Evolutionary conservation across 257 asterid genomes (phyloP), one percentile per base, ranked within the genome.

Genomic region (Mitragyna speciosa): DNA sequence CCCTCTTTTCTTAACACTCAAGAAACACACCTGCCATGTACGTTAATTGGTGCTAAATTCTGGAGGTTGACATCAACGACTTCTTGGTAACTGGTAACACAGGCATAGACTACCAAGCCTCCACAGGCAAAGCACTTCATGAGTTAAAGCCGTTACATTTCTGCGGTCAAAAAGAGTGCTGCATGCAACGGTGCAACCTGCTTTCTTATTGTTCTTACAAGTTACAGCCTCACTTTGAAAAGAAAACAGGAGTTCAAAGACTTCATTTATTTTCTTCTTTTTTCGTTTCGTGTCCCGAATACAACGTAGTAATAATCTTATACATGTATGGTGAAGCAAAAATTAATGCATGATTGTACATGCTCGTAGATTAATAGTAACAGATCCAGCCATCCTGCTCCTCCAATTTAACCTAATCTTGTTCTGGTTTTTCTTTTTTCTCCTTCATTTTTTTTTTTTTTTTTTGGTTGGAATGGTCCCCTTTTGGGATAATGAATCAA

Each of bases 121-220:
- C 48, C 76, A 72, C 76, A 22, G 24, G 76, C 30, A 1, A 48
- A 26, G 76, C 36, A 72, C 61, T 72, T 72, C 76, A 47, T 28
- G 19, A 72, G 36, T 15, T 72, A 48, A n/a, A 48, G 61, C 43
- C 76, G 39, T 11, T n/a, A 28, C 0, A n/a, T 12, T 3, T n/a
- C 39, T 12, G 11, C 16, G 68, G 68, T 63, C 68, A 26, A 8
- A 63, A 0, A 63, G 36, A 63, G 26, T 63, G 68, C 17, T 26
- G 68, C 16, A 54, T 15, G 58, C 58, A 15, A 15, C 3, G 20
- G 3, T 16, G 56, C 54, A 8, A 1, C 36, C 63, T 63, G 68
- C 68, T 63, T 0, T n/a, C 5, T 64, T 26, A 26, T 10, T 63
- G 36, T 26, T 26, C 31, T 49, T 49, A 6, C 67, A 9, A 30